Conservation (phyloP, 805 yeast species). For the Saccharomycopsis sp. region DNA sequence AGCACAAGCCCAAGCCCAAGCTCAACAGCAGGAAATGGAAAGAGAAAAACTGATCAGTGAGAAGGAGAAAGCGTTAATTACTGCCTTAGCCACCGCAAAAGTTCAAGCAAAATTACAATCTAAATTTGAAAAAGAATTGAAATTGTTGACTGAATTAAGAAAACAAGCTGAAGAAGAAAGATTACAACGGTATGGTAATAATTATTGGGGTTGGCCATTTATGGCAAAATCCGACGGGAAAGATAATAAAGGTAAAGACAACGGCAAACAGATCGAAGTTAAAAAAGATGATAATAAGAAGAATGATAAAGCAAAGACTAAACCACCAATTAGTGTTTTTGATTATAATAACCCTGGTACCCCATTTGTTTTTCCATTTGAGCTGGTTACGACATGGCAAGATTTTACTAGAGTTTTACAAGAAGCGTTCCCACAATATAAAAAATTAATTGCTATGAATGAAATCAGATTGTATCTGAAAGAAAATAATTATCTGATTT, state of each 20-base stretch:
- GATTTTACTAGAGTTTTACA: slow-evolving; percentile 8
- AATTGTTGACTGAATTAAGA: slow-evolving; percentile 9
- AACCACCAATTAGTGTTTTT: slow-evolving; percentile 18
- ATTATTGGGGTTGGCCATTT: slow-evolving; percentile 22
- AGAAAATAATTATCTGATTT: slow-evolving; percentile 6
- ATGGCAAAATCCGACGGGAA: neutral
- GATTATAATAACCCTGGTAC: slow-evolving; percentile 5
- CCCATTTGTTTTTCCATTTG: slow-evolving; percentile 16
- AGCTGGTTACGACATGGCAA: slow-evolving; percentile 16
- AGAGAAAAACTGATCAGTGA: slow-evolving; percentile 5
- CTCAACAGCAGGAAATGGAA: slow-evolving; percentile 6
- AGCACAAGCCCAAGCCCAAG: slow-evolving; percentile 21
- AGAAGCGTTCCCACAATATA: slow-evolving; percentile 19
- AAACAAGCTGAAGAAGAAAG: slow-evolving; percentile 19
- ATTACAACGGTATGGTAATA: slow-evolving; percentile 20
- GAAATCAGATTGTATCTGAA: slow-evolving; percentile 14
- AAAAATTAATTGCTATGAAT: slow-evolving; percentile 3
- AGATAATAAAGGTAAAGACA: slow-evolving; percentile 1
- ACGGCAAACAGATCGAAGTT: neutral
- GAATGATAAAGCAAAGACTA: slow-evolving; percentile 1
- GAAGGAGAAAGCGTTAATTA: slow-evolving; percentile 13
- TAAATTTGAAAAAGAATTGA: slow-evolving; percentile 18
- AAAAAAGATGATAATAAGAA: neutral
- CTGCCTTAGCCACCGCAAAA: slow-evolving; percentile 21
- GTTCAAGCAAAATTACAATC: slow-evolving; percentile 17